Conservation (phyloP, 2,329 filamentous ascomycete genomes). For the Scopulariopsis brevicaulis region DNA sequence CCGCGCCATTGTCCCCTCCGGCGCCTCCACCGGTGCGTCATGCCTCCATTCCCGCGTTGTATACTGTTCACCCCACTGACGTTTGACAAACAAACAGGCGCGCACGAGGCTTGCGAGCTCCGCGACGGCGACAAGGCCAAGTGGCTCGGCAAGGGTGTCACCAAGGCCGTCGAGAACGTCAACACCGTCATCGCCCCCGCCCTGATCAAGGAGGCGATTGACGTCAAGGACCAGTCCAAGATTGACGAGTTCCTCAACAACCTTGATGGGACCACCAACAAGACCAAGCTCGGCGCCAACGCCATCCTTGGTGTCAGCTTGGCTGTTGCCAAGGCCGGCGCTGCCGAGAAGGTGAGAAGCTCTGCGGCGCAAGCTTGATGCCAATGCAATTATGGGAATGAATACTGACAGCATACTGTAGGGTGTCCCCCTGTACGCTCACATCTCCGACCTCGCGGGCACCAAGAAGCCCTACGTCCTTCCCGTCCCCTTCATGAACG, state of each 20-base stretch:
- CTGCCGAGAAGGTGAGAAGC: slow-evolving; percentile 61
- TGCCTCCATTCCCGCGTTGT: slow-evolving; percentile 6
- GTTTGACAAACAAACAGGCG: slow-evolving; percentile 39
- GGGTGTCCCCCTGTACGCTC: slow-evolving; percentile 76
- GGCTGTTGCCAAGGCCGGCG: slow-evolving; percentile 79
- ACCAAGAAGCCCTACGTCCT: slow-evolving; percentile 90
- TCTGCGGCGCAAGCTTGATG: neutral
- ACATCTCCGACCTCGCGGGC: slow-evolving; percentile 77
- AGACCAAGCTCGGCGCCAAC: slow-evolving; percentile 80
- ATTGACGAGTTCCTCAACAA: slow-evolving; percentile 77
- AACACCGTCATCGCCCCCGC: slow-evolving; percentile 71
- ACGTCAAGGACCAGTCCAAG: slow-evolving; percentile 78
- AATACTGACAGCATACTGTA: slow-evolving; percentile 13
- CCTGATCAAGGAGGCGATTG: slow-evolving; percentile 70
- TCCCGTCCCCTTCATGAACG: slow-evolving; percentile 88
- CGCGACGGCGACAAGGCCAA: slow-evolving; percentile 81
- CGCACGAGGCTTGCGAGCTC: slow-evolving; percentile 86
- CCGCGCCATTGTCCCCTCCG: slow-evolving; percentile 87
- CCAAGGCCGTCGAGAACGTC: slow-evolving; percentile 78
- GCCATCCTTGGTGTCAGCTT: slow-evolving; percentile 78
- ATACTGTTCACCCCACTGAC: slow-evolving; percentile 9
- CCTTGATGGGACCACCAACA: slow-evolving; percentile 77
- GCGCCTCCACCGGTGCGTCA: slow-evolving; percentile 72
- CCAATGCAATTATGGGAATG: neutral
- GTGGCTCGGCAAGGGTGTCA: slow-evolving; percentile 80